Evolutionary conservation across 192 early-diverging fungal genomes (phyloP), one percentile per base, ranked within the genome.

Genomic region (Rhizophlyctis rosea): DNA sequence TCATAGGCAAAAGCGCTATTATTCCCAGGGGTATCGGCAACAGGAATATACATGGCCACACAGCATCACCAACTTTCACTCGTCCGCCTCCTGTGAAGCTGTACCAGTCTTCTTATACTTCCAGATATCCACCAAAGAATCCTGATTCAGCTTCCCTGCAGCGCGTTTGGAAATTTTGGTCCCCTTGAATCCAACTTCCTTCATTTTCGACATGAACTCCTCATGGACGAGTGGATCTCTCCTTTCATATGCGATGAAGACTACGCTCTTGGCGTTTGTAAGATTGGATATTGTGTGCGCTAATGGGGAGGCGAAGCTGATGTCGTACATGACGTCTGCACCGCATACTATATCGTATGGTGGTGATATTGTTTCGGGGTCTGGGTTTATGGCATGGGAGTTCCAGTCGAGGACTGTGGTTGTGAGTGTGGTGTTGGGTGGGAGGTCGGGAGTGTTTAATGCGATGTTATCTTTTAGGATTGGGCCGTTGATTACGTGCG

Each of bases 111-210:
- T 44, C 39, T 18, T 44, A 44, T 13, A 44, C 39, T 44, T 44
- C 39, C 39, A 44, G 18, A 44, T 44, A 13, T 44, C 39, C 7
- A 44, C 39, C 39, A 44, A 18, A 44, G 39, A 44, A 18, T 44
- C 39, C 39, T 7, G 9, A 44, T 18, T 18, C 39, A 18, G 9
- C 39, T 44, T 44, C 39, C 39, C 39, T 44, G 39, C 39, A 18
- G 39, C 39, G 9, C 39, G 7, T 18, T 18, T 44, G 7, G 39
- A 44, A 13, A 52, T 23, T 28, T 52, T 52, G 5, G 14, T 52
- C n/a, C n/a, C 14, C n/a, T 52, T 28, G 50, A 52, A 52, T n/a
- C 50, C 50, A 9, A 52, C 5, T 9, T 28, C 50, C 25, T 52
- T 52, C 50, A 52, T 52, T 7, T 14, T 14, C 50, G 9, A 9